Evolutionary conservation across 257 asterid genomes (phyloP).

Genomic region (Leonotis leonurus): DNA sequence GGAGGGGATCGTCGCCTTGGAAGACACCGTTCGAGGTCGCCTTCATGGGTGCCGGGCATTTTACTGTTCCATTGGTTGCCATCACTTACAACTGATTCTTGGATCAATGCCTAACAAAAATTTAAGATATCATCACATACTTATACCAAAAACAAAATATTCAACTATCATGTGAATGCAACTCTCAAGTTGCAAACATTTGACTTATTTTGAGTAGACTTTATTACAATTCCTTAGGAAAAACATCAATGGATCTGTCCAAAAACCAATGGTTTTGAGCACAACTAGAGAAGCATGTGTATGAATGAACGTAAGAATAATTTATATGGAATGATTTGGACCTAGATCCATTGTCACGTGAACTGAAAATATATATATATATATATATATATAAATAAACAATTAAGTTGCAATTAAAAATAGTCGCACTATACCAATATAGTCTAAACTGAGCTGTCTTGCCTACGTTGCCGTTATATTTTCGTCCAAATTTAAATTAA

Average conservation of each 20-base stretch:
- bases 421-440: not conserved
- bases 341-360: not conserved
- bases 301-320: not conserved
- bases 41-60: constrained; percentile 39
- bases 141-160: not conserved
- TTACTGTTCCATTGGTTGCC: constrained; percentile 25
- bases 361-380: too few species aligned
- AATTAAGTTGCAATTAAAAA: too few species aligned
- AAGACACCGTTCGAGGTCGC: constrained; percentile 42
- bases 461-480: not conserved
- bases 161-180: not conserved
- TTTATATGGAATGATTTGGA: not conserved
- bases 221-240: not conserved
- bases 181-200: not conserved
- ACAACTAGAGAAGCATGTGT: not conserved
- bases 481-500: not conserved
- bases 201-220: not conserved
- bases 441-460: not conserved
- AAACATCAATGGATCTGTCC: not conserved
- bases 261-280: not conserved
- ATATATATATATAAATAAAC: not conserved
- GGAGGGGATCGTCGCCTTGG: constrained; percentile 41
- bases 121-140: not conserved
- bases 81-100: constrained; percentile 9
- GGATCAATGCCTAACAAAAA: constrained; percentile 11